These are phyloP conservation scores for Xylaria sp. DNA, from an alignment of 495 filamentous ascomycete species.

Conservation along the genomic window DNA sequence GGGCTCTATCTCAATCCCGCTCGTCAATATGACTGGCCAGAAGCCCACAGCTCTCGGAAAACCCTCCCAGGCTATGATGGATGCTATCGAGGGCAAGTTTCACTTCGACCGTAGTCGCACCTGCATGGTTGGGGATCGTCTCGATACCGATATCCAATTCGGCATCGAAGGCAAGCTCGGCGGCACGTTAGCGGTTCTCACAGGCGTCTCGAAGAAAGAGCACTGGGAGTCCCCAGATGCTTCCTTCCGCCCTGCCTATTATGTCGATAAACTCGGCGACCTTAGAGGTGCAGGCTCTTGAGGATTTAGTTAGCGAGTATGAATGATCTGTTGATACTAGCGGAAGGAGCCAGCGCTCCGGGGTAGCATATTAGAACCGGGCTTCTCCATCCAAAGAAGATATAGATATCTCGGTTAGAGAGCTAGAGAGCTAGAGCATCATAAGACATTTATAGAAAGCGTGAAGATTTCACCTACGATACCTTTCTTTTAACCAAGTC, in stretches of 20 bases:
- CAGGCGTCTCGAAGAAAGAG: slow-evolving; percentile 82
- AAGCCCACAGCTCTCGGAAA: slow-evolving; percentile 85
- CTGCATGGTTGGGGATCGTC: slow-evolving; percentile 95
- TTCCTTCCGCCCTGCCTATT: slow-evolving; percentile 72
- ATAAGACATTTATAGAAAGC: neutral
- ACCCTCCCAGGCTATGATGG: slow-evolving; percentile 99
- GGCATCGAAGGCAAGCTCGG: slow-evolving; percentile 89
- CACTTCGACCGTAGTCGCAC: slow-evolving; percentile 80
- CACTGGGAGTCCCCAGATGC: slow-evolving; percentile 74
- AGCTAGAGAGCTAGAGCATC: slow-evolving; percentile 6
- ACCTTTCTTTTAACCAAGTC: neutral
- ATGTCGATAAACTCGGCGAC: slow-evolving; percentile 84
- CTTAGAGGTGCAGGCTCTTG: slow-evolving; percentile 51
- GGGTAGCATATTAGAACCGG: neutral
- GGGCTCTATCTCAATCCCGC: slow-evolving; percentile 78
- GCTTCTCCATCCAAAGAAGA: neutral
- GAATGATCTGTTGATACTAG: neutral
- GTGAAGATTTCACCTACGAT: neutral
- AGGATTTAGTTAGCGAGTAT: neutral
- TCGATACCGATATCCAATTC: slow-evolving; percentile 96
- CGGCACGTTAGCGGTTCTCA: slow-evolving; percentile 89
- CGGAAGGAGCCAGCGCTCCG: neutral
- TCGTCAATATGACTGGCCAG: slow-evolving; percentile 74
- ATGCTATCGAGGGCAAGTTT: slow-evolving; percentile 96
- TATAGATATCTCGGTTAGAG: slow-evolving; percentile 11